phyloP scores from a whole-genome alignment of 495 filamentous ascomycete genomes.

The Neurospora sublineolata region DNA sequence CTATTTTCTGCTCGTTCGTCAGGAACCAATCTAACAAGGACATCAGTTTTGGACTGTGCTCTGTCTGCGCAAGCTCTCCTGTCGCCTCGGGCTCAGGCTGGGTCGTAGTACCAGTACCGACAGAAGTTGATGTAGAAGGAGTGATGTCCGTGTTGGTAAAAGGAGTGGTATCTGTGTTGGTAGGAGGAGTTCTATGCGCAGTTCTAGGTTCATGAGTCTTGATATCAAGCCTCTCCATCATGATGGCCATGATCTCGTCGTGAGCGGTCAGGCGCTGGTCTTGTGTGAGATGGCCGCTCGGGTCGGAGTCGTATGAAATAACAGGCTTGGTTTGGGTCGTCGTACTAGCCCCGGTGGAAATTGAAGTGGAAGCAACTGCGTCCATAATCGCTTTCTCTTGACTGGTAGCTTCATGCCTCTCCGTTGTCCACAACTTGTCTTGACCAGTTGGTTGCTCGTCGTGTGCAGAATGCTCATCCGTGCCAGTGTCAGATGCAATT shows the following conservation, averaged over 20 bases:
- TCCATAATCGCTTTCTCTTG: neutral
- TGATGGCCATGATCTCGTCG: neutral
- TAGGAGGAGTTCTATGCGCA: neutral
- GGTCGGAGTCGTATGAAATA: too few relatives aligned
- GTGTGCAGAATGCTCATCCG: accelerated
- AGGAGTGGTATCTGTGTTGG: neutral
- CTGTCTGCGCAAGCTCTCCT: neutral
- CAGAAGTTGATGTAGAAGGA: neutral
- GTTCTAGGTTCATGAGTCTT: neutral
- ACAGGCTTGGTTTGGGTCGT: too few relatives aligned
- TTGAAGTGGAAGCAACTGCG: neutral
- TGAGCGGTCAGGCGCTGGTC: neutral
- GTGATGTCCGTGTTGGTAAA: neutral
- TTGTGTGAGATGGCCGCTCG: neutral
- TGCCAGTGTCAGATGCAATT: neutral
- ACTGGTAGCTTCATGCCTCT: neutral
- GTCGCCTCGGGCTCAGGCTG: neutral
- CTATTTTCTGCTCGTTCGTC: neutral
- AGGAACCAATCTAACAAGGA: neutral
- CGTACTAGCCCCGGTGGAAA: neutral
- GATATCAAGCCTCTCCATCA: neutral
- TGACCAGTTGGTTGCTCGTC: neutral
- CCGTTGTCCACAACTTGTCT: neutral
- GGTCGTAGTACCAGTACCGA: neutral
- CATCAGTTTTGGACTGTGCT: neutral